A percentile compares a stretch with the other conserved stretches of the same genome.
These are phyloP conservation scores for Colletotrichum costaricense DNA, from an alignment of 2,329 filamentous ascomycete species.

Conservation along the genomic window DNA sequence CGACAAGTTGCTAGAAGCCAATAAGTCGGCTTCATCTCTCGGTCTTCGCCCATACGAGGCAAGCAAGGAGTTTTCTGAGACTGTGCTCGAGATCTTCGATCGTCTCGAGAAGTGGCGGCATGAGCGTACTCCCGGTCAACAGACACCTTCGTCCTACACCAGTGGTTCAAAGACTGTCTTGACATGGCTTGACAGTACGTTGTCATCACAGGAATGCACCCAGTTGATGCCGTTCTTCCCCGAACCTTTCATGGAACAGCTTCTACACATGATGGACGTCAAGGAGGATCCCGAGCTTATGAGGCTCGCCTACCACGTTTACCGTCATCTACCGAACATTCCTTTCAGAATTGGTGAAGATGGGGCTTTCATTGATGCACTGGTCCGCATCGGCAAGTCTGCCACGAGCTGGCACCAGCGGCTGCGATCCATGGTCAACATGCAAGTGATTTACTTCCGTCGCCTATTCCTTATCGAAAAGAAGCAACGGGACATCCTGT, in stretches of 20 bases:
- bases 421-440: conserved; percentile 93
- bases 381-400: conserved; percentile 88
- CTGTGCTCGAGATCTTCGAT: conserved; percentile 79
- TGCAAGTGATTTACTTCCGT: conserved; percentile 98
- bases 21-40: conserved; percentile 83
- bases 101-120: conserved; percentile 89
- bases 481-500: conserved; percentile 81
- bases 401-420: conserved; percentile 95
- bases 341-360: conserved; percentile 91
- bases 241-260: conserved; percentile 86
- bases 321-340: conserved; percentile 95
- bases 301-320: conserved; percentile 94
- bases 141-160: conserved; percentile 94
- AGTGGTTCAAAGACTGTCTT: conserved; percentile 96
- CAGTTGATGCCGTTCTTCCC: conserved; percentile 93
- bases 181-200: conserved; percentile 91
- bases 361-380: conserved; percentile 81
- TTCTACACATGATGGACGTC: conserved; percentile 99
- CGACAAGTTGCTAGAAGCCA: conserved; percentile 77
- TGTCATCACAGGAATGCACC: conserved; percentile 93
- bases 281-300: conserved; percentile 98
- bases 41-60: conserved; percentile 88
- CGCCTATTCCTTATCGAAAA: conserved; percentile 87
- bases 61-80: conserved; percentile 76
- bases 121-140: conserved; percentile 86